Evolutionary conservation across 2,329 filamentous ascomycete species (phyloP).

Genomic region (Aspergillus hortae): DNA sequence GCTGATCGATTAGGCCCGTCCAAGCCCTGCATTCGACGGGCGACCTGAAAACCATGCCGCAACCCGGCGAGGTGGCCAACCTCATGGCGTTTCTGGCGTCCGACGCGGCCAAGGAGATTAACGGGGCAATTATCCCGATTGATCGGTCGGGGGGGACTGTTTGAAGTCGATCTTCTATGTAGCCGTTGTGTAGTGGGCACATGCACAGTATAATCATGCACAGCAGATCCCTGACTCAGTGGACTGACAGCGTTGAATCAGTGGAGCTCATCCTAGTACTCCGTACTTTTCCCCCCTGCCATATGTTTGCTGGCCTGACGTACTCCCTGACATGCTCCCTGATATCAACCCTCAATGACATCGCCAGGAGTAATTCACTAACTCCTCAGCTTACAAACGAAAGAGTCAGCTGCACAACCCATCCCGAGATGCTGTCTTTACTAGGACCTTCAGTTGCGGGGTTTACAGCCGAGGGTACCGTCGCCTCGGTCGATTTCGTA

Average conservation of each 20-base stretch:
- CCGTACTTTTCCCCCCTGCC: too few species aligned
- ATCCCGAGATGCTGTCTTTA: too few species aligned
- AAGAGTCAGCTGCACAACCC: too few species aligned
- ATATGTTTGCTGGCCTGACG: too few species aligned
- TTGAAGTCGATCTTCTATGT: neutral
- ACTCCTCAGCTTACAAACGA: too few species aligned
- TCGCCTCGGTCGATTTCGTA: neutral
- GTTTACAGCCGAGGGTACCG: too few species aligned
- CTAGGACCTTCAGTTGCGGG: too few species aligned
- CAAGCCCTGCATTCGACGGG: neutral
- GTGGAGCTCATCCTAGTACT: too few species aligned
- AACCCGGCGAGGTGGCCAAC: neutral
- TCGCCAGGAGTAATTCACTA: too few species aligned
- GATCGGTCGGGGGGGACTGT: neutral
- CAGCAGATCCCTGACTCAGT: neutral
- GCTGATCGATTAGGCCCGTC: neutral
- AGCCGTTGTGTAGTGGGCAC: neutral
- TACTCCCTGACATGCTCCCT: too few species aligned
- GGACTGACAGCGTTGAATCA: too few species aligned
- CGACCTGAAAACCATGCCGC: neutral
- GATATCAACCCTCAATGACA: too few species aligned
- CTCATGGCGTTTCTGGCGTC: neutral
- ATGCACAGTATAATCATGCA: neutral
- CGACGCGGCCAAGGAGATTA: neutral
- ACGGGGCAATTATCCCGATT: neutral